Conservation (phyloP, 2,329 filamentous ascomycete genomes). For the Sporothrix globosa region DNA sequence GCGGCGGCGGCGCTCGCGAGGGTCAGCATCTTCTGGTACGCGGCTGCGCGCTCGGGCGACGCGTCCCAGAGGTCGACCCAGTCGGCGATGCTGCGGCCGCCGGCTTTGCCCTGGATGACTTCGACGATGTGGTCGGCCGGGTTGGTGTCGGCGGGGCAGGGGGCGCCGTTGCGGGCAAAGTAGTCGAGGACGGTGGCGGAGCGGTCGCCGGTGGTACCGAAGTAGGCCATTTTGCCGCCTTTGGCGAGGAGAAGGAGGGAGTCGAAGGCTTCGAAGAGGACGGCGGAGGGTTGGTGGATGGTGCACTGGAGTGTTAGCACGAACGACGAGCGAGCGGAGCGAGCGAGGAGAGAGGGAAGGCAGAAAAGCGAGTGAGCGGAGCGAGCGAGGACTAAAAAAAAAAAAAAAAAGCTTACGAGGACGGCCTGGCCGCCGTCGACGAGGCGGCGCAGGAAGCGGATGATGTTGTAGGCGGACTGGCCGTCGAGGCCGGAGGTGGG, state of each 20-base stretch:
- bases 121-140: conserved; percentile 78
- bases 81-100: conserved; percentile 39
- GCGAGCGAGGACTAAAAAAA: not conserved
- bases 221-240: conserved; percentile 35
- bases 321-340: not conserved
- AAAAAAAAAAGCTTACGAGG: conserved; percentile 41
- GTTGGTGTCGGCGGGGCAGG: conserved; percentile 65
- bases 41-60: conserved; percentile 54
- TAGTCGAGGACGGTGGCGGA: conserved; percentile 64
- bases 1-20: not conserved
- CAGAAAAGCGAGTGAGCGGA: not conserved
- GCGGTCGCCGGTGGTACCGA: conserved; percentile 62
- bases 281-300: conserved; percentile 70
- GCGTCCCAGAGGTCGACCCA: conserved; percentile 46
- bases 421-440: conserved; percentile 69
- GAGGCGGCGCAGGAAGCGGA: conserved; percentile 68
- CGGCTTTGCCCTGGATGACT: conserved; percentile 45
- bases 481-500: conserved; percentile 69
- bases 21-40: conserved; percentile 63
- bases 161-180: conserved; percentile 68
- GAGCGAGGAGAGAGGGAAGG: not conserved
- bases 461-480: conserved; percentile 66
- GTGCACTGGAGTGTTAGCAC: conserved; percentile 50
- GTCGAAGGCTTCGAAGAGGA: conserved; percentile 67
- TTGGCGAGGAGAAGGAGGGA: conserved; percentile 32